These are phyloP conservation scores for Nicotiana otophora DNA, from an alignment of 257 asterid species.

Conservation along the genomic window DNA sequence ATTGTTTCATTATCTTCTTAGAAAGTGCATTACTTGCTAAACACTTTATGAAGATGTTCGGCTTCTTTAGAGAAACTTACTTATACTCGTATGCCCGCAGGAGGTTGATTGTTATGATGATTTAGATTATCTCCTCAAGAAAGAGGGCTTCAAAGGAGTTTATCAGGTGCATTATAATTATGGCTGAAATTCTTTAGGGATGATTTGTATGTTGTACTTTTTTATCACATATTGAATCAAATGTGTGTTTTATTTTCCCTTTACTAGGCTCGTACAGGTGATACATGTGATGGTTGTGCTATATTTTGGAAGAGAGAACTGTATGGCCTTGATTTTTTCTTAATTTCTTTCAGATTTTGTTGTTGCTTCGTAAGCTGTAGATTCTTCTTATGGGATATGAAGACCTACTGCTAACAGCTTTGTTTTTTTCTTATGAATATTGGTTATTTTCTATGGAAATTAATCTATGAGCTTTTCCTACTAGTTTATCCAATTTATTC, in stretches of 20 bases:
- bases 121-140: conserved; percentile 42
- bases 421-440: background rate
- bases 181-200: background rate
- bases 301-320: conserved; percentile 63
- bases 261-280: conserved; percentile 73
- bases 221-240: background rate
- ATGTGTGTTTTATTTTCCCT: conserved; percentile 2
- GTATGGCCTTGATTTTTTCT: conserved; percentile 39
- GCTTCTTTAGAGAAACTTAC: background rate
- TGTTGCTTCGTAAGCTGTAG: background rate
- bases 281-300: conserved; percentile 77
- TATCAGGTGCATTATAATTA: conserved; percentile 44
- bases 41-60: background rate
- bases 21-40: background rate
- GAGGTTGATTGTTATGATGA: conserved; percentile 84
- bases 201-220: background rate
- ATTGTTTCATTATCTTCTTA: background rate
- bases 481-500: background rate
- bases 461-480: background rate
- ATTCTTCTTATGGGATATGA: background rate
- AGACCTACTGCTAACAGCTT: background rate
- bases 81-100: conserved; percentile 30
- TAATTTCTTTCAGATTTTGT: background rate
- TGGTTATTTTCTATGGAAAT: background rate
- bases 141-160: conserved; percentile 73